Base-by-base conservation (phyloP, 225 moss, liverwort and hornwort genomes). In the Bryum argenteum region DNA sequence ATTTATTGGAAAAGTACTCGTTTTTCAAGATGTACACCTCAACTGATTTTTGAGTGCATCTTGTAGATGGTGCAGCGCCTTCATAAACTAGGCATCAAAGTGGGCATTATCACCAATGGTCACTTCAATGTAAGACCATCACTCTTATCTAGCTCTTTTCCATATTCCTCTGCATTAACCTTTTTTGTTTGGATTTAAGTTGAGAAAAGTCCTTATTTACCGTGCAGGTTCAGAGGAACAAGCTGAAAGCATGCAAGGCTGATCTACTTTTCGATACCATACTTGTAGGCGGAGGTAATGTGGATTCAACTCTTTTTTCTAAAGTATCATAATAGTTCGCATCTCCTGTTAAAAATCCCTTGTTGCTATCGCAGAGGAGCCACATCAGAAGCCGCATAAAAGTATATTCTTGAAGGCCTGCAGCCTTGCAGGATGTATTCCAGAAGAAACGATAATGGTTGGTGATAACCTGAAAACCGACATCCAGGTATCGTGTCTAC, bases 81-180 rank as follows among this genome's bases (percentile, higher is more conserved):
- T 23, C 91, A 87, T 68, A 54, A 60, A 58, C 37, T 81, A 54
- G 87, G 94, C 52, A 84, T 94, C 67, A 91, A 88, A 89, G 74
- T 92, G 65, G 97, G 97, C 63, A 87, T 97, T 72, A 94, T 97
- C 23, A 97, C 97, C 5, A 97, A 97, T 62, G 97, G 97, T 9
- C 94, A 94, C 78, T 75, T 86, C 72, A 70, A 61, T 84, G 96
- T 96, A 79, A 74, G 73, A 61, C 50, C 50, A 52, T 65, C 63
- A 59, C 67, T 42, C 26, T 11, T 22, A 58, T 45, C 26, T 21
- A 28, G 11, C 10, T 0, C 41, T 20, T 19, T 48, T 20, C 62
- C 62, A 37, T 38, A 41, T 8, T 21, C 70, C 33, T 20, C 3
- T 41, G 13, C 24, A 40, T 74, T n/a, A n/a, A n/a, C n/a, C n/a